These are phyloP conservation scores for Alternaria solani DNA, from an alignment of 2,329 filamentous ascomycete species.

Conservation along the genomic window DNA sequence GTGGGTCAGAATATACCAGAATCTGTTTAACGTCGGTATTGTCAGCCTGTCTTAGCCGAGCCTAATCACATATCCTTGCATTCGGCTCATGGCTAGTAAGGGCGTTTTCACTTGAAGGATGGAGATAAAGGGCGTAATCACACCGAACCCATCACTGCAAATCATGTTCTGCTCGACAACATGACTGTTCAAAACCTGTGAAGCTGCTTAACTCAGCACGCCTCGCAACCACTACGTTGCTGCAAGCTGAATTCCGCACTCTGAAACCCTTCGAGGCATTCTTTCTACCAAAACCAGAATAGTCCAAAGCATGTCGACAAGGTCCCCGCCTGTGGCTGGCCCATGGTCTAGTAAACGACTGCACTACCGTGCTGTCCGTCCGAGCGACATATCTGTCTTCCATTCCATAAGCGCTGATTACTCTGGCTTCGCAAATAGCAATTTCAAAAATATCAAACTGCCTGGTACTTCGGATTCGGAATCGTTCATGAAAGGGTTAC, in stretches of 20 bases:
- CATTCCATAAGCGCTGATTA: constrained; percentile 33
- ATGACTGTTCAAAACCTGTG: background rate
- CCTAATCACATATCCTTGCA: background rate
- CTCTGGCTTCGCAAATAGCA: constrained; percentile 38
- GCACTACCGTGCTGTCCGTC: constrained; percentile 35
- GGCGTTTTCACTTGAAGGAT: background rate
- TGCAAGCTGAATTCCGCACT: background rate
- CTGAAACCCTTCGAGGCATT: background rate
- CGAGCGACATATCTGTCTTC: constrained; percentile 36
- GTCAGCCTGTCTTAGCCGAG: background rate
- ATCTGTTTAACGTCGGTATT: too few species aligned
- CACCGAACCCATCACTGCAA: background rate
- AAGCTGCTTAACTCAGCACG: background rate
- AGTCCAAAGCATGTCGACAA: background rate
- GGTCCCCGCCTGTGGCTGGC: background rate
- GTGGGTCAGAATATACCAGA: background rate
- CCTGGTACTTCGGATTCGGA: constrained; percentile 22
- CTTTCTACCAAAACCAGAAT: background rate
- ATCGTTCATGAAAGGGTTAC: constrained; percentile 26
- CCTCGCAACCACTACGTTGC: background rate
- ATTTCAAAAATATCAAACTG: constrained; percentile 29
- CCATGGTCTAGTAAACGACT: constrained; percentile 28
- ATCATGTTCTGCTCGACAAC: background rate
- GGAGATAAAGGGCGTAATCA: background rate
- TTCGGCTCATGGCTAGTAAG: background rate